phyloP scores from a whole-genome alignment of 257 asterid species.

The Ballota nigra region DNA sequence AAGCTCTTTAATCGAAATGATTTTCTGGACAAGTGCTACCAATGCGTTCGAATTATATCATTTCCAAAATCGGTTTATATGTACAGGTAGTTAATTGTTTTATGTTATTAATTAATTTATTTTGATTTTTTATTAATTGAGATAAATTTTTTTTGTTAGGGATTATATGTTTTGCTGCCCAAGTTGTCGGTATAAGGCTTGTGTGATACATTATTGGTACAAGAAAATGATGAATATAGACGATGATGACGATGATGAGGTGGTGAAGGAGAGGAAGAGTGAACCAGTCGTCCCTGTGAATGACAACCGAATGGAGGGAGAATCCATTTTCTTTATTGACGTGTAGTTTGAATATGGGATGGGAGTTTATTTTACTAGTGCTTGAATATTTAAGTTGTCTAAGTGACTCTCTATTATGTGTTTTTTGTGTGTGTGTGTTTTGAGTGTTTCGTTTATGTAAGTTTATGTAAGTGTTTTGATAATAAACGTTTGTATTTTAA shows the following conservation, averaged over 20 bases:
- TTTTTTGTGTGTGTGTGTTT: too few relatives aligned
- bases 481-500: too few relatives aligned
- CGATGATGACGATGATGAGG: neutral
- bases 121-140: too few relatives aligned
- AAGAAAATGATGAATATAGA: conserved; percentile 17
- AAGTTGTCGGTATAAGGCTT: conserved; percentile 28
- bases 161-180: conserved; percentile 28
- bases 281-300: neutral
- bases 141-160: conserved; percentile 21
- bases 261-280: neutral
- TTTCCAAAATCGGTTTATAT: neutral
- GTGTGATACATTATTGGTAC: neutral
- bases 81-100: conserved; percentile 31
- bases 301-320: neutral
- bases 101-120: too few relatives aligned
- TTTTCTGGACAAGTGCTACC: conserved; percentile 16
- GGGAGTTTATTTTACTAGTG: neutral
- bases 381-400: too few relatives aligned
- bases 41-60: conserved; percentile 9
- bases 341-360: neutral
- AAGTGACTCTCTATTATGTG: too few relatives aligned
- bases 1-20: neutral
- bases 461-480: too few relatives aligned
- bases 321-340: neutral
- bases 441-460: too few relatives aligned